Evolutionary conservation across 2,329 filamentous ascomycete genomes (phyloP).

Genomic region (Ophiostoma ulmi): DNA sequence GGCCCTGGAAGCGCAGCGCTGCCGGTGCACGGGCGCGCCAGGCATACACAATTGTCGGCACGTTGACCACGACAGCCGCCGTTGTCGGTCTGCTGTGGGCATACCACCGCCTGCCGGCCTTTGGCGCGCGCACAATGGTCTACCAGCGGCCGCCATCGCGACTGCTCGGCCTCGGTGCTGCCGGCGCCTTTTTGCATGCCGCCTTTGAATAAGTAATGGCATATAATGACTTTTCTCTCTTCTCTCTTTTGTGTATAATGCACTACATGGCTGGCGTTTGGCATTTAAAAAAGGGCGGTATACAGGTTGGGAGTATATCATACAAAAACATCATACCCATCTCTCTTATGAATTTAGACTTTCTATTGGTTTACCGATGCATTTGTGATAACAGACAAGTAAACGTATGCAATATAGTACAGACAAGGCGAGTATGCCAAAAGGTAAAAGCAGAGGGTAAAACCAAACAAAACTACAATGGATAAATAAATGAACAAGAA

Average conservation of each 20-base stretch:
- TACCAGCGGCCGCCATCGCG: constrained; percentile 38
- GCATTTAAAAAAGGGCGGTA: background rate
- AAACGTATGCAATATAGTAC: constrained; percentile 1
- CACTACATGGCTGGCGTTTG: background rate
- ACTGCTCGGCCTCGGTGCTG: constrained; percentile 43
- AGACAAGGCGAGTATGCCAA: background rate
- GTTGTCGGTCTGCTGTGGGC: constrained; percentile 36
- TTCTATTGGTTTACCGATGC: constrained; percentile 5
- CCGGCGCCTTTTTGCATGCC: constrained; percentile 42
- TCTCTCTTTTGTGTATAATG: background rate
- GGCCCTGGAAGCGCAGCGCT: constrained; percentile 15
- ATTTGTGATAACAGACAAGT: background rate
- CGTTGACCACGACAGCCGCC: constrained; percentile 38
- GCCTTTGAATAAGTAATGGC: background rate
- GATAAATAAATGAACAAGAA: background rate
- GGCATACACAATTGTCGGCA: constrained; percentile 34
- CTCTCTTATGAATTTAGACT: background rate
- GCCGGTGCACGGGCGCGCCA: constrained; percentile 28
- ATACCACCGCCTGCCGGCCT: constrained; percentile 42
- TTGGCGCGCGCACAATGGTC: constrained; percentile 42
- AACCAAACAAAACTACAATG: background rate
- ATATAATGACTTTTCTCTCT: background rate
- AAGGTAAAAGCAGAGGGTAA: background rate
- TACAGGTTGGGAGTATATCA: background rate
- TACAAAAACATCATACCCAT: background rate